Conservation (phyloP, 1,139 yeast genomes). For the Blastobotrys malaysiensis region DNA sequence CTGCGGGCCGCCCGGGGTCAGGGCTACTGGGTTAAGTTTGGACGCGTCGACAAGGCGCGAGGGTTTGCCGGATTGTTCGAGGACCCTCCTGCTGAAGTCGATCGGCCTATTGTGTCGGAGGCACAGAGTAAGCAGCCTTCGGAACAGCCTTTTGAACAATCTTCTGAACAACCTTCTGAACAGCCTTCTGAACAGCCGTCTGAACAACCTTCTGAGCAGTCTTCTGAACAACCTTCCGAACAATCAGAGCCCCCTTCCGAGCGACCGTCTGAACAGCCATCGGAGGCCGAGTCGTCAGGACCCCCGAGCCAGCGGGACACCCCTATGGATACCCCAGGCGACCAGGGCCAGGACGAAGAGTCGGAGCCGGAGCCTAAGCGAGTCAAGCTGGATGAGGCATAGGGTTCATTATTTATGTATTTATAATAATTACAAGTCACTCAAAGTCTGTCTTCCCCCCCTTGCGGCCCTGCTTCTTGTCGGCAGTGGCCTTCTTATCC, state of each 20-base stretch:
- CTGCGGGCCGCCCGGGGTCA: conserved; percentile 31
- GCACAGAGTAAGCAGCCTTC: not conserved
- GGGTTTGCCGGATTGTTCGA: conserved; percentile 28
- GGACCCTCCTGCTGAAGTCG: conserved; percentile 9
- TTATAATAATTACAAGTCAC: not conserved
- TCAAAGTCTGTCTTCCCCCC: conserved; percentile 1
- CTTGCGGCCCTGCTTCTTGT: conserved; percentile 49
- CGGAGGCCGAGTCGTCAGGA: not conserved
- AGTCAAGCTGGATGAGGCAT: not conserved
- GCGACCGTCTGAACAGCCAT: not conserved
- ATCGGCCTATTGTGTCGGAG: conserved; percentile 2
- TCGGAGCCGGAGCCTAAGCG: conserved; percentile 7
- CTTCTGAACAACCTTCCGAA: not conserved
- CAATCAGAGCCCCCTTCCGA: too few relatives aligned
- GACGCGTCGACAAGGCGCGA: conserved; percentile 18
- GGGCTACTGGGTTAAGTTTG: conserved; percentile 30
- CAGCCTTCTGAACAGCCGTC: not conserved
- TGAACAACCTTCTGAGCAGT: not conserved
- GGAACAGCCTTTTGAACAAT: not conserved
- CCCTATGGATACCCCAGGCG: not conserved
- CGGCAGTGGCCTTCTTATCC: conserved; percentile 48
- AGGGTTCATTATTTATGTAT: not conserved
- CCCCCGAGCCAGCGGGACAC: not conserved
- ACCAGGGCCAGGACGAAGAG: not conserved
- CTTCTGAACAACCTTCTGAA: not conserved